Conservation (phyloP, 2,329 filamentous ascomycete genomes). For the Ciborinia camelliae region DNA sequence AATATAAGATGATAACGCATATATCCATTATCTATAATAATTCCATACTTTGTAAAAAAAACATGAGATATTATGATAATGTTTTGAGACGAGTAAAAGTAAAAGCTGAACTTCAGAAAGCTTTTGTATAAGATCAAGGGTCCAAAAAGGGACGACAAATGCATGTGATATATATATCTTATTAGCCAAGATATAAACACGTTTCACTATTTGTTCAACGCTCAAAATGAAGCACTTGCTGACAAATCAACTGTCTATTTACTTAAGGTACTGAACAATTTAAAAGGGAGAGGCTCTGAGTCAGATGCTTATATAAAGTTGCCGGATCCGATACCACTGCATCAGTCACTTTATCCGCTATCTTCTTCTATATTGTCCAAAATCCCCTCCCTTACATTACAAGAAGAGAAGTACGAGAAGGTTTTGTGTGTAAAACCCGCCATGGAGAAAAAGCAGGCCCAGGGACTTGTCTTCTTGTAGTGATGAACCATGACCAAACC, state of each 20-base stretch:
- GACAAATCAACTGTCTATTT: conserved; percentile 59
- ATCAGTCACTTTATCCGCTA: not conserved
- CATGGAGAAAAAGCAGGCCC: not conserved
- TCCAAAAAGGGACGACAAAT: too few relatives aligned
- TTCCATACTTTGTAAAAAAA: too few relatives aligned
- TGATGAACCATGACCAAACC: too few relatives aligned
- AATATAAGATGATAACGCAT: too few relatives aligned
- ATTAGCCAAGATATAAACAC: not conserved
- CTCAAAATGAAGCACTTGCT: conserved; percentile 79
- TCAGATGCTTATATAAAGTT: not conserved
- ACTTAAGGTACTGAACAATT: too few relatives aligned
- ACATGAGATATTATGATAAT: too few relatives aligned
- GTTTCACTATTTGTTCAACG: conserved; percentile 70
- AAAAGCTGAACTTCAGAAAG: too few relatives aligned
- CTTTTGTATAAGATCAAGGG: too few relatives aligned
- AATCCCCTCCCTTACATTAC: not conserved
- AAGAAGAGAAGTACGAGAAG: not conserved
- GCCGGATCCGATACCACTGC: not conserved
- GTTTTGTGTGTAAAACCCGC: not conserved
- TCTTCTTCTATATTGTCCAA: not conserved
- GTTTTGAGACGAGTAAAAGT: too few relatives aligned
- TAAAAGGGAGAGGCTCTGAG: not conserved
- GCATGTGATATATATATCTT: too few relatives aligned
- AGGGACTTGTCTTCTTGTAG: too few relatives aligned
- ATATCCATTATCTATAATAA: too few relatives aligned